Evolutionary conservation across 225 moss, liverwort and hornwort genomes (phyloP).

Genomic region (Pseudisothecium myosuroides): DNA sequence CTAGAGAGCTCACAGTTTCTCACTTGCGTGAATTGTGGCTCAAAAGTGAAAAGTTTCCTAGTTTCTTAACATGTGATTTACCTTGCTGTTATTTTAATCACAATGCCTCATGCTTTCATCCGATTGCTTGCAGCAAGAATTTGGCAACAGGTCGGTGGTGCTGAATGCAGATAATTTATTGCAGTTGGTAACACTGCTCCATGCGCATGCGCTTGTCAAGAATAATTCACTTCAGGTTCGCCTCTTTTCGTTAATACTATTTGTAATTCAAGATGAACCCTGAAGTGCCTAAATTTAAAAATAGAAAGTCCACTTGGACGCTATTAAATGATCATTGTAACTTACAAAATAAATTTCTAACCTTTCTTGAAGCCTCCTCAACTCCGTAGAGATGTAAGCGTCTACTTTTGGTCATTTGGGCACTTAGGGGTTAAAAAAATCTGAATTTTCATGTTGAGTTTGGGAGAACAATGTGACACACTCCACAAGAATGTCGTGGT

Average conservation of each 20-base stretch:
- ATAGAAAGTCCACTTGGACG: not conserved
- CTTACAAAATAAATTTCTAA: not conserved
- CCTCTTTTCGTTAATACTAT: not conserved
- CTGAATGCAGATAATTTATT: slow-evolving; percentile 76
- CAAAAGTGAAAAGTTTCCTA: not conserved
- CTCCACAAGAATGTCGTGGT: not conserved
- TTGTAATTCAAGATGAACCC: not conserved
- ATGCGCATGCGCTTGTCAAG: slow-evolving; percentile 29
- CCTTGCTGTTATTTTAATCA: not conserved
- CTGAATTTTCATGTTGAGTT: not conserved
- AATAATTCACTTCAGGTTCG: slow-evolving; percentile 68
- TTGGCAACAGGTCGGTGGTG: slow-evolving; percentile 65
- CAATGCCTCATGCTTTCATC: not conserved
- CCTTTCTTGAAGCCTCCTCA: not conserved
- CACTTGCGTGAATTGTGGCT: not conserved
- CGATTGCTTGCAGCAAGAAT: slow-evolving; percentile 60
- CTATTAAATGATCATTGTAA: not conserved
- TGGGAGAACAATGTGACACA: not conserved
- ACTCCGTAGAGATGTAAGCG: not conserved
- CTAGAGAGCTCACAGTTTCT: not conserved
- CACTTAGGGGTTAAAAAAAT: not conserved
- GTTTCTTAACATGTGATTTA: not conserved
- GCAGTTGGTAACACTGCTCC: slow-evolving; percentile 70
- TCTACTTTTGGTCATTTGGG: not conserved
- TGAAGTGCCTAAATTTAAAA: not conserved